These are phyloP conservation scores for Golubevia pallescens DNA, from an alignment of 1,284 basidiomycete species.

Conservation along the genomic window DNA sequence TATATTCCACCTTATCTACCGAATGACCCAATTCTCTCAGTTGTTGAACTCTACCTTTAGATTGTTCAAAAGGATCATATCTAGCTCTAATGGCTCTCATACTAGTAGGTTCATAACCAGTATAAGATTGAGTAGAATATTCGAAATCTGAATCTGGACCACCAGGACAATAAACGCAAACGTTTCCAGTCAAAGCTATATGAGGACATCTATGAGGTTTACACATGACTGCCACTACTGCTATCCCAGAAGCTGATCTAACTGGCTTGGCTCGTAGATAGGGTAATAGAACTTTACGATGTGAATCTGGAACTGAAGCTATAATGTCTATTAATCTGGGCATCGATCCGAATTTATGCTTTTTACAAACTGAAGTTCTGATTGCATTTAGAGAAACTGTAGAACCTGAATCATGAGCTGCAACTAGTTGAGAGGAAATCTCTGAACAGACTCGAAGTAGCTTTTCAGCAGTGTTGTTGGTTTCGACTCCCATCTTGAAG, in stretches of 20 bases:
- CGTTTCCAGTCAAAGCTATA: constrained; percentile 62
- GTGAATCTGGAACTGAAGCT: constrained; percentile 56
- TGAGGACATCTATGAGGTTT: constrained; percentile 63
- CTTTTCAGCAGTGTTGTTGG: constrained; percentile 45
- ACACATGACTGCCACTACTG: constrained; percentile 64
- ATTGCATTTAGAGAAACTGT: constrained; percentile 52
- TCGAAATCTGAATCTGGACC: constrained; percentile 64
- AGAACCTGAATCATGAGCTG: constrained; percentile 54
- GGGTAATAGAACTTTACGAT: constrained; percentile 47
- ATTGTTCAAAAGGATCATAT: constrained; percentile 63
- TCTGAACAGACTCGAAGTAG: constrained; percentile 61
- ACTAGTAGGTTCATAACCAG: constrained; percentile 62
- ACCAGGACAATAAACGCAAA: constrained; percentile 63
- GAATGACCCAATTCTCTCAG: constrained; percentile 60
- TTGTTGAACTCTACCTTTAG: constrained; percentile 56
- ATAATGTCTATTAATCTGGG: constrained; percentile 62
- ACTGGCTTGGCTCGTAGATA: constrained; percentile 60
- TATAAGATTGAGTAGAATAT: constrained; percentile 63
- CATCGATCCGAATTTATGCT: constrained; percentile 50
- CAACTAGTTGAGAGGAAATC: constrained; percentile 53
- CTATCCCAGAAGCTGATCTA: constrained; percentile 57
- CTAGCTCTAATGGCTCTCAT: constrained; percentile 63
- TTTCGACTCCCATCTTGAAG: background rate
- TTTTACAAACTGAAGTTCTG: constrained; percentile 46
- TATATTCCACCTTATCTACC: constrained; percentile 64